Evolutionary conservation across 208 protist genomes (phyloP), one percentile per base, ranked within the genome.

Genomic region (Endotrypanum monterogeii): DNA sequence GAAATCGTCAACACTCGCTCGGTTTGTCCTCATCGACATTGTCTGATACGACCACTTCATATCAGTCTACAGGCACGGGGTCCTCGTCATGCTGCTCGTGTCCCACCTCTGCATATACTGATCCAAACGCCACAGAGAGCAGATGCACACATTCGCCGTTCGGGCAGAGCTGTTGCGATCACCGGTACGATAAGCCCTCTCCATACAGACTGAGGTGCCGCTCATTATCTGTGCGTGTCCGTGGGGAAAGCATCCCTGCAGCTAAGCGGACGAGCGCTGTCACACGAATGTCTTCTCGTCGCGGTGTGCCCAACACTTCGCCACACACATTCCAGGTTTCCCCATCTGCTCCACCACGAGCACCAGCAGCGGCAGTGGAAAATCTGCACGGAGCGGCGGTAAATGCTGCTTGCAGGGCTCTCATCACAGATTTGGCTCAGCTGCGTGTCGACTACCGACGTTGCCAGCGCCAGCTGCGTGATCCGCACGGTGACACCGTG

Each of bases 351-450:
- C 48, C 8, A 51, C 30, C 35, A 32, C 39, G 41, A 68, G 2
- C 52, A 12, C 37, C 52, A 6, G 52, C 54, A 7, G 2, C 61
- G 32, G 41, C 68, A 3, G 48, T 39, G 23, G 39, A 74, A 2
- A 9, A 28, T 51, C 8, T 55, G 46, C 68, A 75, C 75, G 84
- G 85, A 14, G 28, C 66, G 1, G 76, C 84, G 20, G 67, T 93
- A 16, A 84, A 82, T 37, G 82, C 83, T 20, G 71, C 84, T 8
- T 89, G 85, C 61, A 78, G 78, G 4, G 71, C 85, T 44, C 61
- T 96, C 39, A 66, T 94, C 25, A 71, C 81, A 14, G 89, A 93
- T 41, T 78, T 94, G 66, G 80, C 83, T 0, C 71, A 78, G 37
- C 54, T 91, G 48, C 80, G 84, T 0, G 68, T 57, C 37, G 84